Evolutionary conservation across 106 monocot species (phyloP), one percentile per base, ranked within the genome.

Genomic region (Agapanthus africanus): DNA sequence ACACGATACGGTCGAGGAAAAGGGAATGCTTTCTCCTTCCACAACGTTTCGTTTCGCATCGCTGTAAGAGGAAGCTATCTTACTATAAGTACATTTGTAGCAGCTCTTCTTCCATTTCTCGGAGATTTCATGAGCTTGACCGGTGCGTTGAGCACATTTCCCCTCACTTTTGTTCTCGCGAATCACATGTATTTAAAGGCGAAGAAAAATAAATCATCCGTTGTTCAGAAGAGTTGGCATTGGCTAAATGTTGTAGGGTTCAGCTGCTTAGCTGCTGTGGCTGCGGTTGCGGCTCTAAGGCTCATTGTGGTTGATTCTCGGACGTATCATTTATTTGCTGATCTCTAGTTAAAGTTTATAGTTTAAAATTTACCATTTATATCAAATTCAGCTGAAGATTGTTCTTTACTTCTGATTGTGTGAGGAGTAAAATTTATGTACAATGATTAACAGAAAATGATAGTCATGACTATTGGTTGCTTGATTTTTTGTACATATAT

Each of bases 41-140:
- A 77, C 34, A 89, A 91, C 64, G 14, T 92, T 2, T 73, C 74
- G 13, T 99, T 99, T 52, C 82, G 97, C 40, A 71, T 99, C 11
- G 6, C 72, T 5, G 89, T 92, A 8, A 72, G 97, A 76, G 97
- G 92, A 46, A 87, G 88, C 61, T 91, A 92, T 63, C 80, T 99
- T 11, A 74, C 81, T 0, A 25, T 99, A 42, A 99, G 84, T 82
- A 99, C 97, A 7, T 34, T 87, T 7, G 81, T 99, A 18, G 84
- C 97, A 0, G 91, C 97, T 4, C 51, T 87, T 37, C 82, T 99
- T 3, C 97, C 97, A 31, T 99, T 99, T 41, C 78, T 99, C 1
- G 92, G 92, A 34, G 97, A 99, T 56, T 92, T 99, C 77, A 92
- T 99, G 92, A 99, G 89, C 80, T 68, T 99, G 54, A 91, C 89